Base-by-base conservation (phyloP, 352 stramenopile genomes). In the Phytophthora idaei region DNA sequence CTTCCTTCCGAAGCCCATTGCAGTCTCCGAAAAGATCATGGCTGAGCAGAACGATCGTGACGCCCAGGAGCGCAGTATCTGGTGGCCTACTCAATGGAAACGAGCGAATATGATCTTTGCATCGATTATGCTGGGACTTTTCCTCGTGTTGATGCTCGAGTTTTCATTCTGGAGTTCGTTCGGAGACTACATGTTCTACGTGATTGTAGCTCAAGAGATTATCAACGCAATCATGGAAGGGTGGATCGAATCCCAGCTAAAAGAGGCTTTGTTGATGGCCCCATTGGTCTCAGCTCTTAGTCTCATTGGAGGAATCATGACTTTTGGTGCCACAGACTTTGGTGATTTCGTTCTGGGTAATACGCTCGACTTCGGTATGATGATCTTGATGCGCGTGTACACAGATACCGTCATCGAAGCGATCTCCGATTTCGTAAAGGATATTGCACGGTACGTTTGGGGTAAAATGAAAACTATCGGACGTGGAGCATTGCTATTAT, bases 161-260 rank as follows among this genome's bases (percentile, higher is more conserved):
- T 97, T 98, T 49, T 98, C 93, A 14, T 99, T 98, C 64, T 99
- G 96, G 97, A 83, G 80, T 44, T 81, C 89, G 9, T 99, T 98
- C 67, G 95, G 94, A 12, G 76, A 86, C 51, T 98, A 98, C 74
- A 97, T 99, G 69, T 99, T 98, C 80, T 98, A 97, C 66, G 92
- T 98, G 8, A 98, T 99, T 49, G 81, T 99, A 51, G 78, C 87
- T 8, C 90, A 97, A 51, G 97, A 98, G 60, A 69, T 99, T 12
- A 57, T 99, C 12, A 95, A 92, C 46, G 81, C 80, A 9, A 68
- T 95, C 10, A 71, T 98, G 55, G 92, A 97, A 63, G 71, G 76
- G 8, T 90, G 97, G 69, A 89, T 98, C 6, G 93, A 98, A 63
- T 87, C 80, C 0, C 90, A 97, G 50, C 62, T 99, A 1, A 91